Base-by-base conservation (phyloP, 345 rosid genomes). In the Gossypium arboreum region DNA sequence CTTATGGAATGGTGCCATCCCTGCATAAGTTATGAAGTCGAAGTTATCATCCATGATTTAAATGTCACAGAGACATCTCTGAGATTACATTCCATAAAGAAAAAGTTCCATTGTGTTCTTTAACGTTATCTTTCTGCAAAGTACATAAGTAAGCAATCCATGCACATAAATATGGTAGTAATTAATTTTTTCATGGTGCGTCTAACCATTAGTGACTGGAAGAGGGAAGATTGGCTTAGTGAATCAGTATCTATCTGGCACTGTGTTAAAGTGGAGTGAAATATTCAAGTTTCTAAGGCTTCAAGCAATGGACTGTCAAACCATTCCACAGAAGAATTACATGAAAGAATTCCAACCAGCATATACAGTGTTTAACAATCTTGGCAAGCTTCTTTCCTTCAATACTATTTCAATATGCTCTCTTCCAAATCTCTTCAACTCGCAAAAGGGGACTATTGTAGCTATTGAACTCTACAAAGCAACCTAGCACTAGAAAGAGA, bases 1-100 rank as follows among this genome's bases (percentile, higher is more conserved):
- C 56, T 85, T 61, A 91, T 78, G 68, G 97, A 91, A 79, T 81
- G 83, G 67, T 85, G 70, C 99, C 99, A 95, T 66, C 91, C 99
- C 99, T 95, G 85, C 73, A 84, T 47, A 76, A 54, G 57, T 50
- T 78, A 74, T 61, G 29, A 61, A 44, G 65, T 13, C 52, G 57
- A 27, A 41, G 63, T 73, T 16, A 57, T 25, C n/a, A 55, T 65
- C 12, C 50, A 78, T 65, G 24, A 60, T 79, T 51, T 56, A 57
- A 34, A 59, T 2, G 34, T 34, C 24, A 57, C 2, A 10, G 12
- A 20, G 50, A 22, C 3, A n/a, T 12, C 17, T 58, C 39, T 58
- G 22, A 8, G 55, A 56, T 44, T 15, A 58, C 52, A 39, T 17
- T 58, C 34, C 54, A 45, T 20, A 57, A 17, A 0, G 13, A 11